phyloP scores from a whole-genome alignment of 495 filamentous ascomycete genomes.

The Clohesyomyces aquaticus region DNA sequence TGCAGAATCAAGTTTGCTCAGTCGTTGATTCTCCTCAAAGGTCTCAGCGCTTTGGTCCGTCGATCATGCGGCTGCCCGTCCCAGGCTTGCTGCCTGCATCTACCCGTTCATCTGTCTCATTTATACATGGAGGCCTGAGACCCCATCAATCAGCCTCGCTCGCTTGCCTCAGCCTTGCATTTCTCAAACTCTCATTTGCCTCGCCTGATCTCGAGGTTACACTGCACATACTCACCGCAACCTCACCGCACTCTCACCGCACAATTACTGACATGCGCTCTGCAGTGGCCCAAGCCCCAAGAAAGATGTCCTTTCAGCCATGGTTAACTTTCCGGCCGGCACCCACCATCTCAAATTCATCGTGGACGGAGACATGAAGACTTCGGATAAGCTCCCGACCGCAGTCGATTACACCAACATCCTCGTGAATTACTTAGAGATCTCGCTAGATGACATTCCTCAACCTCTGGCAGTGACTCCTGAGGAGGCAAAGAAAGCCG shows the following conservation, averaged over 20 bases:
- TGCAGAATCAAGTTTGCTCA: constrained; percentile 32
- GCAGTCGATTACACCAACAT: constrained; percentile 97
- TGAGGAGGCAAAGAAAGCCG: constrained; percentile 39
- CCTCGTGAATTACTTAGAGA: constrained; percentile 95
- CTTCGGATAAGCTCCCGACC: constrained; percentile 82
- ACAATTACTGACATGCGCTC: constrained; percentile 21
- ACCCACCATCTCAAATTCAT: constrained; percentile 97
- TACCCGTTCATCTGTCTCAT: constrained; percentile 9
- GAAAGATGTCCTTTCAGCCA: constrained; percentile 69
- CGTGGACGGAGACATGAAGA: constrained; percentile 89
- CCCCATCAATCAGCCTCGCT: constrained; percentile 2
- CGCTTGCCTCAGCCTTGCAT: constrained; percentile 2
- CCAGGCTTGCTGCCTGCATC: constrained; percentile 9
- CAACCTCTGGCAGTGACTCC: constrained; percentile 38
- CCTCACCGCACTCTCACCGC: constrained; percentile 37
- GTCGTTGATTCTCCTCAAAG: neutral
- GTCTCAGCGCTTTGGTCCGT: constrained; percentile 27
- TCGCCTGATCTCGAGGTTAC: constrained; percentile 37
- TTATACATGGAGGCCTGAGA: constrained; percentile 8
- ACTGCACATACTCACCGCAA: no score
- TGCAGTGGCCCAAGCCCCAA: constrained; percentile 48
- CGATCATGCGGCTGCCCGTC: constrained; percentile 8
- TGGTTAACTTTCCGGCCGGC: constrained; percentile 80
- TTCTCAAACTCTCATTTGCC: neutral
- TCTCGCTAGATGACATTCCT: constrained; percentile 75